Evolutionary conservation across 169 alveolate species (phyloP).

Genomic region (Cryptosporidium meleagridis): DNA sequence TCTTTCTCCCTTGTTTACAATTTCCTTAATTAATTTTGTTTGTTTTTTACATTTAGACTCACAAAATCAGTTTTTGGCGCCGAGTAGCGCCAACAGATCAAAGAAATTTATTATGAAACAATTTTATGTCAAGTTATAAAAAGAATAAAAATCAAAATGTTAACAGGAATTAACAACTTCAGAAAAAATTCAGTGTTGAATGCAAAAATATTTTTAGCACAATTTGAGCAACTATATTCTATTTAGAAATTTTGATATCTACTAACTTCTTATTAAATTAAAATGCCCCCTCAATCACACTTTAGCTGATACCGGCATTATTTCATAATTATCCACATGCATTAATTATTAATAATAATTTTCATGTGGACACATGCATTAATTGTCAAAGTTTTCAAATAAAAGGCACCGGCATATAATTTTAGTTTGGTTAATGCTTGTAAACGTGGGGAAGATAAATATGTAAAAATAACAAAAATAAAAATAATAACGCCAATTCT

Average conservation of each 20-base stretch:
- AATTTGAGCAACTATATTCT: too few species aligned
- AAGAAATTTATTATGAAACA: background rate
- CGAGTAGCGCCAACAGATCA: background rate
- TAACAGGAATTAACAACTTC: too few species aligned
- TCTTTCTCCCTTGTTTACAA: background rate
- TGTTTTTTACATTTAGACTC: conserved; percentile 6
- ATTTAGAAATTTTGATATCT: too few species aligned
- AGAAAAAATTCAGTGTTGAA: background rate
- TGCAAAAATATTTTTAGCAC: too few species aligned
- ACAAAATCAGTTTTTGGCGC: conserved; percentile 8
- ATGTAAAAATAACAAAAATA: background rate
- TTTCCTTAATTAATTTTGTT: background rate
- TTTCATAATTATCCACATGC: background rate
- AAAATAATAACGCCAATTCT: too few species aligned
- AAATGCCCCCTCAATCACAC: background rate
- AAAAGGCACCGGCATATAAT: background rate
- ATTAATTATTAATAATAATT: background rate
- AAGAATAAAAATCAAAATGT: too few species aligned
- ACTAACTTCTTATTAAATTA: too few species aligned
- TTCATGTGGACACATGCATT: conserved; percentile 18
- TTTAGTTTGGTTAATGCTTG: background rate
- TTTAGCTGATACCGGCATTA: background rate
- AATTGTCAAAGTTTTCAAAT: background rate
- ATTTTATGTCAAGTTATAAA: too few species aligned
- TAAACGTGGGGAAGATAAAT: background rate